Conservation (phyloP, 1,139 yeast genomes). For the Yarrowia galli region DNA sequence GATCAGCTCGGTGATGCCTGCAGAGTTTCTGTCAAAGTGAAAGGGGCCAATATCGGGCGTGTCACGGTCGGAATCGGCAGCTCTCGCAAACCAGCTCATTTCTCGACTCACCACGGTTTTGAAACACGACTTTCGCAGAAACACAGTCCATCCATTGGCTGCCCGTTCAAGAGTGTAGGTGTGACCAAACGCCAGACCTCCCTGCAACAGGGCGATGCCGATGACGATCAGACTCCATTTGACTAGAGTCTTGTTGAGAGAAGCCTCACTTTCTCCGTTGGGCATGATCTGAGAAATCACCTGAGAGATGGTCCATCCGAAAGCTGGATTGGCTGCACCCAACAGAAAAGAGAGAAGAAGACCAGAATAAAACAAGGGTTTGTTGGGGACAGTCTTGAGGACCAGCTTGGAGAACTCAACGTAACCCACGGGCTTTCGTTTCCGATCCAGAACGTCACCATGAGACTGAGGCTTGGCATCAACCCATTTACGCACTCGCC, state of each 20-base stretch:
- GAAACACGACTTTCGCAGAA: constrained; percentile 62
- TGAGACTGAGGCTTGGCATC: background rate
- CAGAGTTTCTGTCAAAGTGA: constrained; percentile 51
- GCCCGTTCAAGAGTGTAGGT: constrained; percentile 60
- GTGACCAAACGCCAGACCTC: constrained; percentile 62
- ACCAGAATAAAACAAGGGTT: constrained; percentile 59
- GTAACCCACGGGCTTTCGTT: constrained; percentile 12
- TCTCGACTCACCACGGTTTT: constrained; percentile 60
- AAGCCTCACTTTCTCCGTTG: constrained; percentile 42
- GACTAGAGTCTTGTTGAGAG: constrained; percentile 52
- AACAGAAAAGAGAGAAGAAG: constrained; percentile 60
- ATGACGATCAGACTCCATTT: constrained; percentile 75
- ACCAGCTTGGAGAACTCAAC: constrained; percentile 16
- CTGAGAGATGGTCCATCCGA: constrained; percentile 78
- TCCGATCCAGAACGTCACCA: constrained; percentile 7
- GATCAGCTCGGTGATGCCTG: constrained; percentile 69
- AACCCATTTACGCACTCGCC: constrained; percentile 14
- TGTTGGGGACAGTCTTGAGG: constrained; percentile 46
- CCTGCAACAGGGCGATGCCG: constrained; percentile 67
- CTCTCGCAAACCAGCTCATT: constrained; percentile 60
- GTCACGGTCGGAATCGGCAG: constrained; percentile 16
- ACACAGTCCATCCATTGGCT: constrained; percentile 73
- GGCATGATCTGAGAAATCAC: constrained; percentile 56
- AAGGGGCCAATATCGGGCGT: constrained; percentile 16
- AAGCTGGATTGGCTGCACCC: constrained; percentile 75